phyloP scores from a whole-genome alignment of 306 rosid species.

The Pyrus bretschneideri region DNA sequence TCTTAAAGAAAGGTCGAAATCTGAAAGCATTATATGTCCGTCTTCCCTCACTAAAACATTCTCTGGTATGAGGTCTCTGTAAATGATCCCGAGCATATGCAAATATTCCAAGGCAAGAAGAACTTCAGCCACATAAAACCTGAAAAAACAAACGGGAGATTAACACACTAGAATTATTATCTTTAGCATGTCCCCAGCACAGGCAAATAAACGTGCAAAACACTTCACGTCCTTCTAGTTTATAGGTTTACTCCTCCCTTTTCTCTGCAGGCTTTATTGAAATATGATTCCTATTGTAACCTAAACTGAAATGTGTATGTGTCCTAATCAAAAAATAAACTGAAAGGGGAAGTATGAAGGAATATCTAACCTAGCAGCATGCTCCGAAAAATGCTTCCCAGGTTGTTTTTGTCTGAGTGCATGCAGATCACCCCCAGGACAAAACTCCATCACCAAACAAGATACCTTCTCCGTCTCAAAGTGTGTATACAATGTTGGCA shows the following conservation, averaged over 20 bases:
- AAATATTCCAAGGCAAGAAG: constrained; percentile 96
- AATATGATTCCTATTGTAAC: not conserved
- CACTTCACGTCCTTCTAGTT: too few relatives aligned
- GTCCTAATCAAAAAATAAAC: not conserved
- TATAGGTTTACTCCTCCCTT: too few relatives aligned
- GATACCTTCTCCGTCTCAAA: constrained; percentile 80
- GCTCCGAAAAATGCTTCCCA: constrained; percentile 76
- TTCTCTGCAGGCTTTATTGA: not conserved
- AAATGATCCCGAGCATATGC: constrained; percentile 96
- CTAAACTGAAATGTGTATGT: not conserved
- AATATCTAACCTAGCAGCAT: constrained; percentile 82
- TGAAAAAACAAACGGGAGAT: too few relatives aligned
- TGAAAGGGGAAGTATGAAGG: constrained; percentile 2
- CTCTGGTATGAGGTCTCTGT: constrained; percentile 96
- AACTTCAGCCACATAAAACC: constrained; percentile 86
- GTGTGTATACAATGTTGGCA: constrained; percentile 81
- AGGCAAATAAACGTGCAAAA: too few relatives aligned
- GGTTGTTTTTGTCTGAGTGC: constrained; percentile 86
- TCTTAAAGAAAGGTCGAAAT: constrained; percentile 91
- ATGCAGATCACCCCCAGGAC: constrained; percentile 94
- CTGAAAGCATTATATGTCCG: constrained; percentile 96
- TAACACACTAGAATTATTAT: too few relatives aligned
- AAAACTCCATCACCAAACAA: constrained; percentile 90
- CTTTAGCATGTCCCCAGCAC: too few relatives aligned
- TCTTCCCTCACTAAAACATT: constrained; percentile 94